Evolutionary conservation across 192 early-diverging fungal species (phyloP), one percentile per base, ranked within the genome.

Genomic region (Lunasporangiospora selenospora): DNA sequence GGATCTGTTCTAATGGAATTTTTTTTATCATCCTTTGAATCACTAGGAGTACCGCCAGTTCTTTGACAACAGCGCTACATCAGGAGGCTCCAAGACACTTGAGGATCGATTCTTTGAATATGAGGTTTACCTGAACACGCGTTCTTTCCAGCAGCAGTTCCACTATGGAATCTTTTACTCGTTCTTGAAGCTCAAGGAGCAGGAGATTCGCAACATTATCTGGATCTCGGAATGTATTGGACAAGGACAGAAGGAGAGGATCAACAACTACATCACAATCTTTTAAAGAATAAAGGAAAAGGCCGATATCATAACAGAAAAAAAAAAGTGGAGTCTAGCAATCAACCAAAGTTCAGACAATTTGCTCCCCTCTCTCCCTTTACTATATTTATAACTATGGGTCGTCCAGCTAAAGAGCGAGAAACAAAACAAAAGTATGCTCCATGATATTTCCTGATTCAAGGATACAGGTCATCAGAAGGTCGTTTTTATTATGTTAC

Each of bases 171-270:
- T 97, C 16, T 99, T 98, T 60, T 99, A 96, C 69, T 83, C 93
- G 31, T 99, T 89, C 85, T 77, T 99, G 50, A 92, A 95, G 75
- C 81, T 99, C 56, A 96, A 95, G 84, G 97, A 99, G 80, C 98
- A 99, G 59, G 96, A 99, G 80, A 93, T 99, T 54, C 85, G 98
- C 37, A 98, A 98, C 75, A 93, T 99, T 80, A 90, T 97, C 33
- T 99, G 95, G 96, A 97, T 99, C 71, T 92, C 95, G 30, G 97
- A 99, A 81, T 98, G 97, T 77, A 97, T 99, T 73, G 90, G 93
- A n/a, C 96, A 97, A 81, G 88, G 93, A 57, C 95, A 98, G 71
- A 97, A 95, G 83, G 94, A 97, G 56, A 85, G 92, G 66, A 93
- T 99, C 80, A 89, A 85, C 78, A 94, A 90, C 77, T 98, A 96